phyloP scores from a whole-genome alignment of 2,329 filamentous ascomycete species.

The Tolypocladium tropicale region DNA sequence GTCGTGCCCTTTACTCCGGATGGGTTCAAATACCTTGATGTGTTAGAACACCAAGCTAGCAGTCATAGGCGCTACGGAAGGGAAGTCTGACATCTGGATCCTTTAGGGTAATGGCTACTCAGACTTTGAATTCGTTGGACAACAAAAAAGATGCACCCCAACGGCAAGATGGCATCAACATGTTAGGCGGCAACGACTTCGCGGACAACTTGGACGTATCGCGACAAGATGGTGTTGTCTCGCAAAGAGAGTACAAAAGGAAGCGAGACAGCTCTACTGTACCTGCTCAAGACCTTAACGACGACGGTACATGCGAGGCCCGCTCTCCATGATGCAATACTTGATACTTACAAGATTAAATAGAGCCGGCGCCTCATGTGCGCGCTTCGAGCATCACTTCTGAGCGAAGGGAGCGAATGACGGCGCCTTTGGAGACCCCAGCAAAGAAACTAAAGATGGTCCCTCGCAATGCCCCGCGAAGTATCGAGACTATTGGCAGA shows the following conservation, averaged over 20 bases:
- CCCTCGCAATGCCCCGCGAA: conserved; percentile 14
- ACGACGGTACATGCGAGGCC: not conserved
- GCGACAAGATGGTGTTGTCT: not conserved
- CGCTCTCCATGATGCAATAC: not conserved
- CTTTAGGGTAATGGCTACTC: conserved; percentile 12
- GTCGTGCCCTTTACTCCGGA: conserved; percentile 4
- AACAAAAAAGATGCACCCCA: not conserved
- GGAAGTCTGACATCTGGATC: not conserved
- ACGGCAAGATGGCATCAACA: not conserved
- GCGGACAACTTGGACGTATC: not conserved
- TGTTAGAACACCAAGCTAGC: conserved; percentile 3
- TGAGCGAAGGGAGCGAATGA: not conserved
- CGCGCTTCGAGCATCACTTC: not conserved
- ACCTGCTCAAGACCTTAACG: rapidly evolving
- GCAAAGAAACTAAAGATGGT: conserved; percentile 11
- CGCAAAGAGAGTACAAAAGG: not conserved
- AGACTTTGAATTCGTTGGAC: not conserved
- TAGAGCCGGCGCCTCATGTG: not conserved
- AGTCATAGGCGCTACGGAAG: too few relatives aligned
- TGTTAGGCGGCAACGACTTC: too few relatives aligned
- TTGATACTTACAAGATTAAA: not conserved
- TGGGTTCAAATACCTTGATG: conserved; percentile 7
- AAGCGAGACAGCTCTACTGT: not conserved
- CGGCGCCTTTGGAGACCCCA: not conserved
- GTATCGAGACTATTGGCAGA: conserved; percentile 13